A percentile compares a stretch with the other conserved stretches of the same genome.
Conservation (phyloP, 257 asterid genomes). For the Nyctanthes arbortristis region DNA sequence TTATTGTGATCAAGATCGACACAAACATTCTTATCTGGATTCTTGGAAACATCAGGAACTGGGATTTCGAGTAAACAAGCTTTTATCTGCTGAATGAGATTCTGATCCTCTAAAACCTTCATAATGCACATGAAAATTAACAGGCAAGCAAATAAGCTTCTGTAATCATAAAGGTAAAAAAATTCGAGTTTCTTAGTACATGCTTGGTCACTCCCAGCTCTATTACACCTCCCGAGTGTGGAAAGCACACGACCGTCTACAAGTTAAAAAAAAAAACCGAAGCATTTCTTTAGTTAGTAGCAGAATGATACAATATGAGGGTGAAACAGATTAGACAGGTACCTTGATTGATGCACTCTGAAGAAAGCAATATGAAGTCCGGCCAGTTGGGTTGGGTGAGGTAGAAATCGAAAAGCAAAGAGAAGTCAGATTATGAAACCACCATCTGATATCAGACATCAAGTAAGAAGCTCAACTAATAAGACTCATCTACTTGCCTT, state of each 20-base stretch:
- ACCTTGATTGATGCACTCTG: constrained; percentile 97
- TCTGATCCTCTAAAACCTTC: constrained; percentile 72
- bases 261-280: constrained; percentile 21
- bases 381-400: constrained; percentile 8
- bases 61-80: constrained; percentile 48
- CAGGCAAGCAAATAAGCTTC: neutral
- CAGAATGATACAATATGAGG: neutral
- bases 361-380: constrained; percentile 30
- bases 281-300: no score
- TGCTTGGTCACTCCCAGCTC: constrained; percentile 90
- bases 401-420: constrained; percentile 19
- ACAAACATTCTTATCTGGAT: constrained; percentile 21
- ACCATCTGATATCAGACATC: neutral
- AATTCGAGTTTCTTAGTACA: constrained; percentile 44
- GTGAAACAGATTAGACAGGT: constrained; percentile 12
- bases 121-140: constrained; percentile 15
- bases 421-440: constrained; percentile 26
- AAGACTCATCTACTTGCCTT: constrained; percentile 59
- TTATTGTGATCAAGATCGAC: constrained; percentile 15
- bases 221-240: constrained; percentile 72
- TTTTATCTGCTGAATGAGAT: constrained; percentile 63
- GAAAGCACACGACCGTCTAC: constrained; percentile 96
- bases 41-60: constrained; percentile 21
- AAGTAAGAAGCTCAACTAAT: neutral
- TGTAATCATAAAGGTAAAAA: neutral